Percentiles rank a stretch among this genome's conserved stretches.
Conservation (phyloP, 129 eudicot species). For the Centella asiatica region DNA sequence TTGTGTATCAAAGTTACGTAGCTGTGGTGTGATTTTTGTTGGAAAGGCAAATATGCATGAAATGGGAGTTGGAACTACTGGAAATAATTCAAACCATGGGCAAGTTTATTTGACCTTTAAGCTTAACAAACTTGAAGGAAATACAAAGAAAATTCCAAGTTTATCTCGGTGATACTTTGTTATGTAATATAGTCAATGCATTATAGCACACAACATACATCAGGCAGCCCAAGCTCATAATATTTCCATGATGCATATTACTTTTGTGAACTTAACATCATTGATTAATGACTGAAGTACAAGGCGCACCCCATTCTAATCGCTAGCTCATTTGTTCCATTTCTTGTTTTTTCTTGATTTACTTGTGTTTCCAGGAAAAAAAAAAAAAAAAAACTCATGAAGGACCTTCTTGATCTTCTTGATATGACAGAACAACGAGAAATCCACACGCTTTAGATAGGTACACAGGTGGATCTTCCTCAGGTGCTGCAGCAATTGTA, state of each 20-base stretch:
- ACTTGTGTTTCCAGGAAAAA: background rate
- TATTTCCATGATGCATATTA: background rate
- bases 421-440: conserved; percentile 66
- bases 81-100: conserved; percentile 96
- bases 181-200: background rate
- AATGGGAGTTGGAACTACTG: conserved; percentile 94
- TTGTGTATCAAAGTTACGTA: conserved; percentile 71
- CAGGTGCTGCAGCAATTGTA: conserved; percentile 97
- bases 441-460: conserved; percentile 89
- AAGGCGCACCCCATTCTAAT: too few species aligned
- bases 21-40: conserved; percentile 82
- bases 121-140: background rate
- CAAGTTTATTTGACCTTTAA: conserved; percentile 18
- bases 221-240: background rate
- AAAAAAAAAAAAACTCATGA: background rate
- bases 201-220: background rate
- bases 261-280: background rate
- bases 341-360: background rate
- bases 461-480: conserved; percentile 99
- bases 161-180: background rate
- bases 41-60: conserved; percentile 99
- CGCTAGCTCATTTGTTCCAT: background rate
- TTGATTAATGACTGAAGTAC: too few species aligned
- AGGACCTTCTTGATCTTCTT: background rate
- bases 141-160: background rate